Conservation (phyloP, 768 basidiomycete species). For the Lactarius pseudohatsudake region DNA sequence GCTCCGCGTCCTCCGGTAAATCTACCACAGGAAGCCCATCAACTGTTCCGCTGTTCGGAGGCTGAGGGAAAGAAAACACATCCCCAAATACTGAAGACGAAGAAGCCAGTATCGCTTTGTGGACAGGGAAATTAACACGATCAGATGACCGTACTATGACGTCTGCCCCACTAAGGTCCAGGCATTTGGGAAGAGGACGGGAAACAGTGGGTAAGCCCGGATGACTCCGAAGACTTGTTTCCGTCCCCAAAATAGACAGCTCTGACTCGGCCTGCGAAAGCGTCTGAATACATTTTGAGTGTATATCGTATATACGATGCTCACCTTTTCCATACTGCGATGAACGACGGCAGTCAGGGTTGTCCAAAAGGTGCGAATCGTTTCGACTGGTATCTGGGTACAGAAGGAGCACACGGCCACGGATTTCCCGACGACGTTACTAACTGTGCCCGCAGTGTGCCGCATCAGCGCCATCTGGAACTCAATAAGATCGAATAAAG, state of each 20-base stretch:
- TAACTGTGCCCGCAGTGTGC: not conserved
- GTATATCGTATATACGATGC: not conserved
- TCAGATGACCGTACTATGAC: not conserved
- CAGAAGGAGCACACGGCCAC: not conserved
- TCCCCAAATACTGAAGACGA: conserved; percentile 38
- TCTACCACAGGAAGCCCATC: conserved; percentile 15
- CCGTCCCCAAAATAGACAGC: not conserved
- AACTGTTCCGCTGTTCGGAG: conserved; percentile 6
- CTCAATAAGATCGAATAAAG: not conserved
- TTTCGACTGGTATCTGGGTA: not conserved
- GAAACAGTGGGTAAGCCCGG: not conserved
- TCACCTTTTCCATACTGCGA: not conserved
- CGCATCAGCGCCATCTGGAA: conserved; percentile 3
- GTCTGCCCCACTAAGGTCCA: not conserved
- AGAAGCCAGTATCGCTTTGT: conserved; percentile 13
- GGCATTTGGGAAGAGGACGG: conserved; percentile 32
- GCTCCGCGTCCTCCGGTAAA: conserved; percentile 27
- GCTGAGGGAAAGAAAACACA: conserved; percentile 36
- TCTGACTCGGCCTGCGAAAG: not conserved
- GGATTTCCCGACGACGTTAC: not conserved
- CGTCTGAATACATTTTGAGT: not conserved
- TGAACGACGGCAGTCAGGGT: not conserved
- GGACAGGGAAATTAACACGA: not conserved
- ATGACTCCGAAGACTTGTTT: not conserved
- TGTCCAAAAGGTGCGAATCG: not conserved